A percentile compares a stretch with the other conserved stretches of the same genome.
phyloP scores from a whole-genome alignment of 352 stramenopile genomes.

The Hyaloperonospora brassicae region DNA sequence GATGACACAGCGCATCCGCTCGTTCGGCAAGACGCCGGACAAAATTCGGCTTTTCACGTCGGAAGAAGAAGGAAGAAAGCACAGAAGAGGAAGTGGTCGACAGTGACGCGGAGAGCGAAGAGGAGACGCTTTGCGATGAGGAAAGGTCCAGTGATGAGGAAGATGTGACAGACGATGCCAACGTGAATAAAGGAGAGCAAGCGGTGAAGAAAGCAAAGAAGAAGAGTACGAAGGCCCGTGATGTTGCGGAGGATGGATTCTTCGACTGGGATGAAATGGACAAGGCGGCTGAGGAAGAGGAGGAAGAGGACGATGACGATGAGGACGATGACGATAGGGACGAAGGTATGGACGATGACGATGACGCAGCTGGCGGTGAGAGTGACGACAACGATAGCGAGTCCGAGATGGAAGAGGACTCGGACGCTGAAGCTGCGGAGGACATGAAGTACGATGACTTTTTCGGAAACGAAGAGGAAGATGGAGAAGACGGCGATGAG shows the following conservation, averaged over 20 bases:
- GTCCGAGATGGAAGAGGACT: constrained; percentile 40
- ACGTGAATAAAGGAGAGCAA: constrained; percentile 23
- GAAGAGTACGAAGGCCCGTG: constrained; percentile 49
- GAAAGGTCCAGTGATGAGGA: not conserved
- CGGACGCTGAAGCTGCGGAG: constrained; percentile 45
- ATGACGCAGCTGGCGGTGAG: constrained; percentile 28
- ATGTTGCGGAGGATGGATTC: constrained; percentile 73
- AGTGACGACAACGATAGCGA: constrained; percentile 45
- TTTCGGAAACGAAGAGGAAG: constrained; percentile 38
- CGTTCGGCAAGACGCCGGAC: constrained; percentile 51
- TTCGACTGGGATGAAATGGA: constrained; percentile 87
- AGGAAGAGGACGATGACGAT: constrained; percentile 34
- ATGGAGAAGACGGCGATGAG: constrained; percentile 34
- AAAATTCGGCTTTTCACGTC: constrained; percentile 49
- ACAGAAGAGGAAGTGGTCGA: constrained; percentile 24
- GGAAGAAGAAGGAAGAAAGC: constrained; percentile 34
- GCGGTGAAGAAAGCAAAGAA: constrained; percentile 33
- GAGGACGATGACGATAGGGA: constrained; percentile 39
- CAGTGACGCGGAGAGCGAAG: constrained; percentile 18
- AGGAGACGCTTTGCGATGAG: constrained; percentile 7
- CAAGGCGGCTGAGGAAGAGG: constrained; percentile 68
- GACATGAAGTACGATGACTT: constrained; percentile 62
- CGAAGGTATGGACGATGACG: constrained; percentile 28
- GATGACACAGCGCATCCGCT: constrained; percentile 62
- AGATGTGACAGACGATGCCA: constrained; percentile 10